Conservation (phyloP, 2,329 filamentous ascomycete species). For the Fusarium sp. region DNA sequence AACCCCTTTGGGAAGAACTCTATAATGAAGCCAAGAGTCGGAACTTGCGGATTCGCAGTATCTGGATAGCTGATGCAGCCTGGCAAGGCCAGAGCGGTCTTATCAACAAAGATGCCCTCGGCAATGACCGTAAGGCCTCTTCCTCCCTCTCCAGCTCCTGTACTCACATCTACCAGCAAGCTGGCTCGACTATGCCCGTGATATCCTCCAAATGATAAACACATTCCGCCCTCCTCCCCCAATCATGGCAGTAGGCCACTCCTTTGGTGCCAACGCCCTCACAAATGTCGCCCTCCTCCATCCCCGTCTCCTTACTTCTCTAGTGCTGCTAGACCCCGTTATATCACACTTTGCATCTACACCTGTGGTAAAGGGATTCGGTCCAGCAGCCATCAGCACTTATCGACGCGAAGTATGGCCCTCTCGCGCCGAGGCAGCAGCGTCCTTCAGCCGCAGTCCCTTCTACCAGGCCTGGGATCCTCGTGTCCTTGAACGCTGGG, state of each 20-base stretch:
- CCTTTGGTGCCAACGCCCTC: slow-evolving; percentile 84
- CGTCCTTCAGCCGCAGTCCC: slow-evolving; percentile 70
- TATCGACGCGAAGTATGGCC: slow-evolving; percentile 86
- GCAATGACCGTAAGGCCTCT: slow-evolving; percentile 80
- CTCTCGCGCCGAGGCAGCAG: slow-evolving; percentile 75
- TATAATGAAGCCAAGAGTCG: slow-evolving; percentile 66
- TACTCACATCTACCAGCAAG: slow-evolving; percentile 51
- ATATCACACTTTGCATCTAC: slow-evolving; percentile 65
- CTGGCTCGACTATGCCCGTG: slow-evolving; percentile 88
- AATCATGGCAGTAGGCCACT: slow-evolving; percentile 87
- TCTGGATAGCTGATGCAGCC: slow-evolving; percentile 93
- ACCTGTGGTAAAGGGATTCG: slow-evolving; percentile 49
- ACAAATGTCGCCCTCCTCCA: slow-evolving; percentile 80
- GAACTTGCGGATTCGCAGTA: slow-evolving; percentile 79
- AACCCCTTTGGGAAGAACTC: slow-evolving; percentile 90
- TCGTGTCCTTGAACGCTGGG: slow-evolving; percentile 74
- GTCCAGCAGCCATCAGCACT: slow-evolving; percentile 72
- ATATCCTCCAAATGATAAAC: slow-evolving; percentile 88
- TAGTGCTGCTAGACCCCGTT: slow-evolving; percentile 88
- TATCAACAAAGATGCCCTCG: slow-evolving; percentile 80
- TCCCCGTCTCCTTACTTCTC: slow-evolving; percentile 80
- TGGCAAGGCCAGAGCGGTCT: slow-evolving; percentile 85
- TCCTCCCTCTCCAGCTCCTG: neutral
- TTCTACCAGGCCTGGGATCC: slow-evolving; percentile 89
- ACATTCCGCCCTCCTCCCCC: slow-evolving; percentile 84